phyloP scores from a whole-genome alignment of 805 yeast species.

The Pichia paraexigua region DNA sequence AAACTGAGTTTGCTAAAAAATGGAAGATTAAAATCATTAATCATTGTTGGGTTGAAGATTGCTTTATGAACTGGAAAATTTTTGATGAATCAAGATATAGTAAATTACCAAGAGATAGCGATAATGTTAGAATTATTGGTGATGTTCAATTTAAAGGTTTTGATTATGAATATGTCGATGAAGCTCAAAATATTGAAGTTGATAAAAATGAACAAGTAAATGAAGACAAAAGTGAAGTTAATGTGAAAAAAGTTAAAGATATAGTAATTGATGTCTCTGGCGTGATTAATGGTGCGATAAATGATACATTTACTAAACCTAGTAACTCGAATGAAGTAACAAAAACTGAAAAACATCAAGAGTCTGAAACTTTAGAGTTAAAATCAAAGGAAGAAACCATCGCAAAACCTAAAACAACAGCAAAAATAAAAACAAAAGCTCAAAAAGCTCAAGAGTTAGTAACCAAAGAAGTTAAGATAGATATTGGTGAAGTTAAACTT shows the following conservation, averaged over 20 bases:
- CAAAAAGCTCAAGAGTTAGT: no score
- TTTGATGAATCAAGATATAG: slow-evolving; percentile 43
- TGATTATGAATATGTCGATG: background rate
- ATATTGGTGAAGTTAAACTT: no score
- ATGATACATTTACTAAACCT: no score
- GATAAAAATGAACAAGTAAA: background rate
- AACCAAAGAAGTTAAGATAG: background rate
- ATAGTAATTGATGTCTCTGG: background rate
- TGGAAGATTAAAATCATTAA: slow-evolving; percentile 67
- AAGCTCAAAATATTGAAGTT: background rate
- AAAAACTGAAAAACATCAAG: background rate
- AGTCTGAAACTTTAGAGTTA: background rate
- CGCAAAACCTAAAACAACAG: background rate
- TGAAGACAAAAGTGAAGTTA: background rate
- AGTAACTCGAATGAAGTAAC: no score
- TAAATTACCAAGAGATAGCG: slow-evolving; percentile 29
- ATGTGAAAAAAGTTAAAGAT: background rate
- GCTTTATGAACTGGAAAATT: slow-evolving; percentile 54
- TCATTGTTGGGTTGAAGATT: slow-evolving; percentile 85
- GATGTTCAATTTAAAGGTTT: slow-evolving; percentile 1
- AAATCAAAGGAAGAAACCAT: background rate
- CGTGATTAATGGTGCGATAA: background rate
- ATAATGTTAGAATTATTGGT: slow-evolving; percentile 44
- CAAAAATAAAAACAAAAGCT: background rate
- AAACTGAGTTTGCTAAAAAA: slow-evolving; percentile 61